Evolutionary conservation across 495 filamentous ascomycete genomes (phyloP).

Genomic region (Neurospora discreta): DNA sequence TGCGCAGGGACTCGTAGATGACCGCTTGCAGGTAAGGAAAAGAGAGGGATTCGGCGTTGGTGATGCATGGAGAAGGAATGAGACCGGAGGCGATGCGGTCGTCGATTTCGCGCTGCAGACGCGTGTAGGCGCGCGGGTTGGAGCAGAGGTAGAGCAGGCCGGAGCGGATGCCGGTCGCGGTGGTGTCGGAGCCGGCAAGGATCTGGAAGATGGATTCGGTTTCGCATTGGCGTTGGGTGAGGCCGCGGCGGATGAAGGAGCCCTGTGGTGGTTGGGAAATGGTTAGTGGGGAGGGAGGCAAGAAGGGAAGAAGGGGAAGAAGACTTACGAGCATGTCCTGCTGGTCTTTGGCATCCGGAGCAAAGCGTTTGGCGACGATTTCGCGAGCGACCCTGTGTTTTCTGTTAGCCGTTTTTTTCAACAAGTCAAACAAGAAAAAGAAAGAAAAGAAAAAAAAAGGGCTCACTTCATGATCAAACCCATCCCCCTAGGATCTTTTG

Average conservation of each 20-base stretch:
- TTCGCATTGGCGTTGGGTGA: slow-evolving; percentile 20
- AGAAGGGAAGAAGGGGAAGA: slow-evolving; percentile 9
- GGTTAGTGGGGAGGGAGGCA: slow-evolving; percentile 7
- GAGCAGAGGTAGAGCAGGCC: slow-evolving; percentile 43
- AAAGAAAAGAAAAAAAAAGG: no score
- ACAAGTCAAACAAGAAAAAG: slow-evolving; percentile 1
- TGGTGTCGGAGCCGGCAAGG: slow-evolving; percentile 56
- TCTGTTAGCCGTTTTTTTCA: neutral
- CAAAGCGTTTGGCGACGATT: slow-evolving; percentile 25
- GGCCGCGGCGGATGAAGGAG: slow-evolving; percentile 20
- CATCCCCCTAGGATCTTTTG: slow-evolving; percentile 36
- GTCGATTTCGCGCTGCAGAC: slow-evolving; percentile 49
- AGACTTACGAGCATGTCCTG: slow-evolving; percentile 31
- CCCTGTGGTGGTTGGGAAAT: slow-evolving; percentile 12
- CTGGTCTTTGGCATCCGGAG: slow-evolving; percentile 10
- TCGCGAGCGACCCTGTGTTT: slow-evolving; percentile 19
- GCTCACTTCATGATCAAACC: slow-evolving; percentile 29
- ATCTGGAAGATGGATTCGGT: slow-evolving; percentile 32
- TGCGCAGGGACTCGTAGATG: slow-evolving; percentile 40
- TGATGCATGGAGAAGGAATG: slow-evolving; percentile 22
- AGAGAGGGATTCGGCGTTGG: slow-evolving; percentile 26
- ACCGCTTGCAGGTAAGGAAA: slow-evolving; percentile 38
- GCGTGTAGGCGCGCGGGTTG: slow-evolving; percentile 33
- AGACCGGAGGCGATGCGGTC: slow-evolving; percentile 19
- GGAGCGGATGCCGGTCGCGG: slow-evolving; percentile 46